These are phyloP conservation scores for Tolypocladium nubicola DNA, from an alignment of 2,329 filamentous ascomycete species.

Conservation along the genomic window DNA sequence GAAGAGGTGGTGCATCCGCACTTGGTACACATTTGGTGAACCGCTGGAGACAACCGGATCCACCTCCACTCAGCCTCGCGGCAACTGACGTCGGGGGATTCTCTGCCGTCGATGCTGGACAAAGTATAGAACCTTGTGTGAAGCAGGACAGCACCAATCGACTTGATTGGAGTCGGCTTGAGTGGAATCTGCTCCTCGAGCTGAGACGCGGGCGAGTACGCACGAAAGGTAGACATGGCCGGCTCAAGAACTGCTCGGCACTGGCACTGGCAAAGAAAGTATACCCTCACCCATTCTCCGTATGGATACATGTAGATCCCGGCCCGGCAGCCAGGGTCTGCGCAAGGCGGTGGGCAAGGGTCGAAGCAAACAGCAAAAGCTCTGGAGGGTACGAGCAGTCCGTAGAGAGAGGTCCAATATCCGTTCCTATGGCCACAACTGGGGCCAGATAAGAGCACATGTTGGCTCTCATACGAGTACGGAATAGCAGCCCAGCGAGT, in stretches of 20 bases:
- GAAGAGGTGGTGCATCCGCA: neutral
- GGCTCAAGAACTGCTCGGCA: neutral
- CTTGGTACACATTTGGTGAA: neutral
- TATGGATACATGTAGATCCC: neutral
- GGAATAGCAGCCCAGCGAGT: neutral
- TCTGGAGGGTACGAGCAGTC: neutral
- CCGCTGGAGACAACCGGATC: neutral
- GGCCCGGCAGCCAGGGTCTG: neutral
- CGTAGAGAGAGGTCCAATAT: neutral
- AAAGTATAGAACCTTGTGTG: neutral
- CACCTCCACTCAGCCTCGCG: neutral
- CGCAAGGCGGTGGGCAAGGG: neutral
- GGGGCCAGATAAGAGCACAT: neutral
- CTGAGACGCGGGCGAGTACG: no score
- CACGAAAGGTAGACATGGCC: neutral
- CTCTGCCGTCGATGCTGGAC: no score
- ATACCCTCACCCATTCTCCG: neutral
- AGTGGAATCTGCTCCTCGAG: neutral
- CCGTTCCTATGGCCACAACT: no score
- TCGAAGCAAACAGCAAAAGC: neutral
- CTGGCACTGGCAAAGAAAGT: neutral
- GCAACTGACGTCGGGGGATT: no score
- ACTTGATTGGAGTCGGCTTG: neutral
- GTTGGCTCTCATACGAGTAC: neutral
- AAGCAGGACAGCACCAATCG: neutral